Evolutionary conservation across 331 rosid species (phyloP), one percentile per base, ranked within the genome.

Genomic region (Malus hybrid): DNA sequence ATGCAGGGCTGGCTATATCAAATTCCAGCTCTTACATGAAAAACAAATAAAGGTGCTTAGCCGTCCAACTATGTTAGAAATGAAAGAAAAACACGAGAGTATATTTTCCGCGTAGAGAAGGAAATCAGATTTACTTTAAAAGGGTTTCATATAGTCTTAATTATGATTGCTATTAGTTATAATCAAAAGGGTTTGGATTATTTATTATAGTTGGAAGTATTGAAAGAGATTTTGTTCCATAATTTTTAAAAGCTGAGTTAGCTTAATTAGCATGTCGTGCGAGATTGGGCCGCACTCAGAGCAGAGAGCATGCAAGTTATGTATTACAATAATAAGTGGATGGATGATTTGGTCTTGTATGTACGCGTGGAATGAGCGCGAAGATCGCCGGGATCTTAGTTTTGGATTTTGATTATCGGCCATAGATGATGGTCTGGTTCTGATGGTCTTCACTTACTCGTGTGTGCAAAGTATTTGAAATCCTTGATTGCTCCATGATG

Each of bases 201-300:
- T 39, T 36, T 27, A 63, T 28, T 29, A 46, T 69, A 14, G 32
- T 68, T 69, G 39, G 10, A 20, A 46, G 20, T 10, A 2, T 42
- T 48, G 16, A 33, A 46, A 33, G 71, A 52, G 78, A 50, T 64
- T 50, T 64, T 64, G 70, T 65, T 50, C 65, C 65, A 6, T 29
- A 24, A 28, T 15, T 28, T 57, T 48, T 42, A 15, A 20, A 20
- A 27, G 39, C 5, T 13, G 29, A 28, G 15, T 71, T 42, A 39
- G 57, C 24, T 42, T 42, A 39, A 39, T 39, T 15, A 70, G 24
- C 24, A 34, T 56, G 33, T 73, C 75, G 71, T 68, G 79, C 79
- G 62, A 67, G 68, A 13, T 29, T 63, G 69, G 70, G 39, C 67
- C 46, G 82, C 83, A 44, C 19, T 61, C 48, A 42, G 48, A 42